Evolutionary conservation across 2,329 filamentous ascomycete genomes (phyloP).

Genomic region (Penicillium sp.): DNA sequence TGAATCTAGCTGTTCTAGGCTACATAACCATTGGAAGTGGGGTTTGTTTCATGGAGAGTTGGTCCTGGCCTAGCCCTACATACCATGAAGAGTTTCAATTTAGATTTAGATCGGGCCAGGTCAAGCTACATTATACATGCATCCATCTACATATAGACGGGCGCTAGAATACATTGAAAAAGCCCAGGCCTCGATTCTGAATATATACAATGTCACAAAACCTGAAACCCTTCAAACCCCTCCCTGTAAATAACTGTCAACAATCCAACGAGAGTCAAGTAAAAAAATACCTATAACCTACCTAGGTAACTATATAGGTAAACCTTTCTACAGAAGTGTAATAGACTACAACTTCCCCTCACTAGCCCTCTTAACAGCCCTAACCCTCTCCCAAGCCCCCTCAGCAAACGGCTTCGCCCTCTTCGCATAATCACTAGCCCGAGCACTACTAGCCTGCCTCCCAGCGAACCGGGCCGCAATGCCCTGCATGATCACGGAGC

Average conservation of each 20-base stretch:
- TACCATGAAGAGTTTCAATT: background rate
- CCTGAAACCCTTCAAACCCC: background rate
- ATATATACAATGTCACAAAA: background rate
- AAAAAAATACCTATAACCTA: no score
- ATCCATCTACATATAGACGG: background rate
- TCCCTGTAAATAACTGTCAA: background rate
- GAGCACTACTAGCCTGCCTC: conserved; percentile 83
- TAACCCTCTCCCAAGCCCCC: conserved; percentile 72
- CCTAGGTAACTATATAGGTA: no score
- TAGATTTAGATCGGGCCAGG: background rate
- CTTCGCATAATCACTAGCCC: conserved; percentile 69
- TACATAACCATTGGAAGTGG: background rate
- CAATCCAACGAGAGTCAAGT: background rate
- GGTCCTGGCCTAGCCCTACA: background rate
- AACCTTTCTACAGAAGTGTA: background rate
- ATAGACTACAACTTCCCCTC: conserved; percentile 45
- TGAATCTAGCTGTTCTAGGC: background rate
- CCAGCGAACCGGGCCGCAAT: conserved; percentile 85
- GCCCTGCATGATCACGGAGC: conserved; percentile 71
- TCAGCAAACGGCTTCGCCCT: conserved; percentile 71
- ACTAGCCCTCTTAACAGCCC: conserved; percentile 45
- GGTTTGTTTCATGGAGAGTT: background rate
- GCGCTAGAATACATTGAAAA: background rate
- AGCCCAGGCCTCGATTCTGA: background rate
- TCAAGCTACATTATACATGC: background rate